Percentiles rank a stretch among this genome's conserved stretches.
phyloP scores from a whole-genome alignment of 2,329 filamentous ascomycete genomes.

The Fusarium phyllophilum region DNA sequence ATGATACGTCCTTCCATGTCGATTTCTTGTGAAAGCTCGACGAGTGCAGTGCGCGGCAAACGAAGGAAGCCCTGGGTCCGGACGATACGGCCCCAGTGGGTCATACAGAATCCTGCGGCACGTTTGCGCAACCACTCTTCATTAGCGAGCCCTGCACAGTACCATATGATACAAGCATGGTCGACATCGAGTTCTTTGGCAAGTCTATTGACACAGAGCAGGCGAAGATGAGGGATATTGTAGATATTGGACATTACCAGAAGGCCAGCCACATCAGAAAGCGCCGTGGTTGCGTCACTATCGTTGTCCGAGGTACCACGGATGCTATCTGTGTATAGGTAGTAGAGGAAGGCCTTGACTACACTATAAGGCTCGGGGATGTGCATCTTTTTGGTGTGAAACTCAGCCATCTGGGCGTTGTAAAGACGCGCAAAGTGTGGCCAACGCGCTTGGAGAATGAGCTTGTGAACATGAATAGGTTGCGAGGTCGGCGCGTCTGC shows the following conservation, averaged over 20 bases:
- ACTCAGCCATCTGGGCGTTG: slow-evolving; percentile 95
- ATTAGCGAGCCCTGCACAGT: slow-evolving; percentile 87
- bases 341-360: slow-evolving; percentile 94
- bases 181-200: slow-evolving; percentile 93
- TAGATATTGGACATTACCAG: slow-evolving; percentile 98
- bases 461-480: slow-evolving; percentile 93
- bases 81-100: slow-evolving; percentile 94
- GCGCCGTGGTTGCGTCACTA: slow-evolving; percentile 77
- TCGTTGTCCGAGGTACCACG: slow-evolving; percentile 61
- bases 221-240: slow-evolving; percentile 91
- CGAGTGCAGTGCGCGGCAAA: slow-evolving; percentile 80
- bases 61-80: slow-evolving; percentile 87
- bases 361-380: slow-evolving; percentile 96
- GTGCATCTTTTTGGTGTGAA: slow-evolving; percentile 96
- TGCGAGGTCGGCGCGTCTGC: slow-evolving; percentile 74
- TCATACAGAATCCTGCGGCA: slow-evolving; percentile 87
- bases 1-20: slow-evolving; percentile 93
- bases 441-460: slow-evolving; percentile 95
- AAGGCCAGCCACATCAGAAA: slow-evolving; percentile 90
- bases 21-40: slow-evolving; percentile 93
- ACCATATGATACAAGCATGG: slow-evolving; percentile 95
- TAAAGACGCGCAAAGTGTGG: slow-evolving; percentile 95
- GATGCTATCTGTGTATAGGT: slow-evolving; percentile 96
- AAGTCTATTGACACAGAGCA: slow-evolving; percentile 90
- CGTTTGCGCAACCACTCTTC: slow-evolving; percentile 95